phyloP scores from a whole-genome alignment of 176 grass and related monocot genomes.

The Neostapfia colusana region DNA sequence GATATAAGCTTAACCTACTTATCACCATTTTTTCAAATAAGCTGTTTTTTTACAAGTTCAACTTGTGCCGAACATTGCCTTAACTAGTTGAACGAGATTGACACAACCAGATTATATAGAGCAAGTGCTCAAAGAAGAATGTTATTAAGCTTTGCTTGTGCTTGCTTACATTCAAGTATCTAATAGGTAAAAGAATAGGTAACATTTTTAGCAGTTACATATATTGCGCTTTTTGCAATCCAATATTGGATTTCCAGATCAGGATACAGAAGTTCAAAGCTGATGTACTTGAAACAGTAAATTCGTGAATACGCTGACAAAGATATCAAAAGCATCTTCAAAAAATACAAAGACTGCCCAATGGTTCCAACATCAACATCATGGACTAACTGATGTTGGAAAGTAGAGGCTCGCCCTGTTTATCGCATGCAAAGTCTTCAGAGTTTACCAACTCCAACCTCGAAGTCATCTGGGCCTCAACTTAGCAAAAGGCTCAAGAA shows the following conservation, averaged over 20 bases:
- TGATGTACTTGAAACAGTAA: not conserved
- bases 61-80: too few relatives aligned
- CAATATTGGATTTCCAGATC: not conserved
- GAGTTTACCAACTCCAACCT: not conserved
- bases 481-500: not conserved
- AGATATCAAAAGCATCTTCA: not conserved
- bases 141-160: not conserved
- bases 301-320: not conserved
- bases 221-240: not conserved
- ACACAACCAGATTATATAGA: not conserved
- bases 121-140: not conserved
- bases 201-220: not conserved
- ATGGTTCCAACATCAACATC: conserved; percentile 7
- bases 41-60: too few relatives aligned
- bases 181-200: not conserved
- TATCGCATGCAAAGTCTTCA: not conserved
- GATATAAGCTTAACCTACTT: too few relatives aligned
- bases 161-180: not conserved
- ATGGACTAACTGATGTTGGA: conserved; percentile 18
- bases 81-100: not conserved
- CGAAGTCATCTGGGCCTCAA: not conserved
- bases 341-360: conserved; percentile 13
- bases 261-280: conserved; percentile 8
- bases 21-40: too few relatives aligned
- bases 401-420: conserved; percentile 8